Conservation (phyloP, 2,329 filamentous ascomycete species). For the Ampelomyces quisqualis region DNA sequence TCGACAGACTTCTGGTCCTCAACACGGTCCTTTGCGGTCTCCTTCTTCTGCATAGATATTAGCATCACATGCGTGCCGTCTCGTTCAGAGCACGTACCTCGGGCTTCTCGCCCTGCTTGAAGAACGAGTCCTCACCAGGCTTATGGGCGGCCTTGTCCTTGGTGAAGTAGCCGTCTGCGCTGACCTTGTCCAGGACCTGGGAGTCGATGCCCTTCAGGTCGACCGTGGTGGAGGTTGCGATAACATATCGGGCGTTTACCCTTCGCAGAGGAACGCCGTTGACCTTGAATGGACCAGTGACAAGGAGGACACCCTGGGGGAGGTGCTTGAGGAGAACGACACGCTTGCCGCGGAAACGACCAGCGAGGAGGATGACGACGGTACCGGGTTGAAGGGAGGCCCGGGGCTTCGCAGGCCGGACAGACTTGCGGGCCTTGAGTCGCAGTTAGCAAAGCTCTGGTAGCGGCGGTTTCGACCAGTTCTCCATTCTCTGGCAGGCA, state of each 20-base stretch:
- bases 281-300: constrained; percentile 99
- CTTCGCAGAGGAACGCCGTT: constrained; percentile 96
- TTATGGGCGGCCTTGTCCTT: constrained; percentile 94
- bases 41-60: constrained; percentile 75
- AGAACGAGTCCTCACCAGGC: constrained; percentile 97
- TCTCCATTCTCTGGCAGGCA: not conserved
- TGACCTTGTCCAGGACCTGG: constrained; percentile 73
- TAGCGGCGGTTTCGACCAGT: constrained; percentile 1
- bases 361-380: constrained; percentile 97
- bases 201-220: constrained; percentile 80
- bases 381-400: constrained; percentile 89
- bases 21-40: constrained; percentile 85
- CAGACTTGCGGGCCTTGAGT: constrained; percentile 84
- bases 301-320: constrained; percentile 94
- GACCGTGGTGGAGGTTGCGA: constrained; percentile 83
- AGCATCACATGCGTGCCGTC: constrained; percentile 8
- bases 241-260: constrained; percentile 91
- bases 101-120: constrained; percentile 98
- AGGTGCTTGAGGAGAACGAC: constrained; percentile 98
- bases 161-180: constrained; percentile 85
- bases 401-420: constrained; percentile 84
- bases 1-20: constrained; percentile 98
- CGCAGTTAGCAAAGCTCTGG: constrained; percentile 30
- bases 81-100: constrained; percentile 64
- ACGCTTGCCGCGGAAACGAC: constrained; percentile 99